A percentile compares a stretch with the other conserved stretches of the same genome.
Evolutionary conservation across 192 early-diverging fungal genomes (phyloP).

Genomic region (Coemansia sp.): DNA sequence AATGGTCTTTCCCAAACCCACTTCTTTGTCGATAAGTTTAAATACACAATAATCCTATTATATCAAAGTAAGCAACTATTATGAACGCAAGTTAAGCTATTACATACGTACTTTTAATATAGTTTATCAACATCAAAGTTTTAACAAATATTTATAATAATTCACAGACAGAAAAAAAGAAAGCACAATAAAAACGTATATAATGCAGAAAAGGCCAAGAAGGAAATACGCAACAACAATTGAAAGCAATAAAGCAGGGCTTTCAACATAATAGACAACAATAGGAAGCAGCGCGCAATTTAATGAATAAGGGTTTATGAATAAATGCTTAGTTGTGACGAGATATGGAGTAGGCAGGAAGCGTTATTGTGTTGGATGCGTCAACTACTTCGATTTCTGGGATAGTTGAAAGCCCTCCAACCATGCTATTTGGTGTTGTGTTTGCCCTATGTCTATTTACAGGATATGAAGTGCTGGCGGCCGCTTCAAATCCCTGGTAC

Average conservation of each 20-base stretch:
- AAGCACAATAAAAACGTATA: too few species aligned
- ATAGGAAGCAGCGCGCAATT: not conserved
- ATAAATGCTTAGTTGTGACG: conserved; percentile 16
- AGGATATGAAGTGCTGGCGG: conserved; percentile 8
- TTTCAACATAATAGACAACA: not conserved
- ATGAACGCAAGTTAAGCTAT: too few species aligned
- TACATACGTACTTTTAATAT: too few species aligned
- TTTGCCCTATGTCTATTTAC: conserved; percentile 5
- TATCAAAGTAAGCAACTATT: too few species aligned
- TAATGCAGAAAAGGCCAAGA: not conserved
- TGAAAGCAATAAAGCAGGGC: not conserved
- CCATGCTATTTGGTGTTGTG: conserved; percentile 5
- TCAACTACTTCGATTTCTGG: conserved; percentile 33
- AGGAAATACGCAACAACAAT: not conserved
- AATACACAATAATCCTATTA: too few species aligned
- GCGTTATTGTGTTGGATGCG: conserved; percentile 8
- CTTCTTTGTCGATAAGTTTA: not conserved
- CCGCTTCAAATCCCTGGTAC: not conserved
- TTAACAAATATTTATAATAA: too few species aligned
- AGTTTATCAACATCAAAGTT: too few species aligned
- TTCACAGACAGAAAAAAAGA: too few species aligned
- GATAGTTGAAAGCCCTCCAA: conserved; percentile 14
- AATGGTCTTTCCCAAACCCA: not conserved
- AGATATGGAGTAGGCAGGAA: conserved; percentile 6
- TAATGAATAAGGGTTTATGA: not conserved